A percentile compares a stretch with the other conserved stretches of the same genome.
These are phyloP conservation scores for Heliosperma pusillum DNA, from an alignment of 148 eudicot genomes.

Conservation along the genomic window DNA sequence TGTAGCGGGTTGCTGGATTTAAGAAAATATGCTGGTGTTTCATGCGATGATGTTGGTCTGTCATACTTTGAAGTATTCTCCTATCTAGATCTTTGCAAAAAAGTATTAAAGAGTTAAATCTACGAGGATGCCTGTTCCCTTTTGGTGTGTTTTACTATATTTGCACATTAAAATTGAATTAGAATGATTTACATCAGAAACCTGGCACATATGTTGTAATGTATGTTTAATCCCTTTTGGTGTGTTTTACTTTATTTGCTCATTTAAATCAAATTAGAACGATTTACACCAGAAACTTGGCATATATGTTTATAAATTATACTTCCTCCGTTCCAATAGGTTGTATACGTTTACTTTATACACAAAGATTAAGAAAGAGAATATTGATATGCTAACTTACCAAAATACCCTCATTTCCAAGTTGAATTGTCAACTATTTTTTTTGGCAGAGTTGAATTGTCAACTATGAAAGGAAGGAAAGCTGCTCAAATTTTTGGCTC, in stretches of 20 bases:
- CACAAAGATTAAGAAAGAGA: too few relatives aligned
- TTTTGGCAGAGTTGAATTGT: too few relatives aligned
- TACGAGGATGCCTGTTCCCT: not conserved
- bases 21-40: slow-evolving; percentile 6
- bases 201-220: not conserved
- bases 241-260: not conserved
- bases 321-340: too few relatives aligned
- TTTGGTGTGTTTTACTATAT: not conserved
- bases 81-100: not conserved
- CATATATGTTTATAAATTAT: too few relatives aligned
- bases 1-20: not conserved
- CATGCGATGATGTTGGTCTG: not conserved
- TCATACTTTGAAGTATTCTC: not conserved
- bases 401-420: too few relatives aligned
- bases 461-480: too few relatives aligned
- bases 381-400: too few relatives aligned
- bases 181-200: not conserved
- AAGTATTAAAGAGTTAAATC: too few relatives aligned
- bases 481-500: too few relatives aligned
- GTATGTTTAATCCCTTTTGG: not conserved
- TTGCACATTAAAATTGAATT: not conserved
- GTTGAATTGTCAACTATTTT: too few relatives aligned
- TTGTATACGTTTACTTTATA: too few relatives aligned
- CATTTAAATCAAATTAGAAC: not conserved
- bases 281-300: not conserved